These are phyloP conservation scores for Ciborinia camelliae DNA, from an alignment of 2,329 filamentous ascomycete genomes.

Conservation along the genomic window DNA sequence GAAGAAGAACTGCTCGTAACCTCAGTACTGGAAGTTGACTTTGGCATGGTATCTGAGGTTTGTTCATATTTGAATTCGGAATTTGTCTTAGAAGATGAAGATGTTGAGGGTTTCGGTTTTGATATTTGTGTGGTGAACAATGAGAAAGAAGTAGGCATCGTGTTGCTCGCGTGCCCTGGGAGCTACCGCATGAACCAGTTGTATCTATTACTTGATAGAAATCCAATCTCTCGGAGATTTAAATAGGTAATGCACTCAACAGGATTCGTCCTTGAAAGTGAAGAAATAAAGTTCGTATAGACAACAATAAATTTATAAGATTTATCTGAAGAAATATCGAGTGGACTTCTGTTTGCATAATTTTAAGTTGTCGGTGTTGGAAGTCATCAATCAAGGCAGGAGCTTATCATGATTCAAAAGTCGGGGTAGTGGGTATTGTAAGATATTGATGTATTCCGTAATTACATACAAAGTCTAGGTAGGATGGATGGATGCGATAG, in stretches of 20 bases:
- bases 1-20: neutral
- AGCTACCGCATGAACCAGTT: conserved; percentile 16
- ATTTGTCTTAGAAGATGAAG: neutral
- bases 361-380: neutral
- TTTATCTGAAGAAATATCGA: conserved; percentile 6
- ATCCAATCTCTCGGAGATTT: neutral
- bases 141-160: conserved; percentile 17
- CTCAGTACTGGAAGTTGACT: neutral
- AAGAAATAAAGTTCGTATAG: neutral
- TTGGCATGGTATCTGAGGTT: conserved; percentile 8
- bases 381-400: neutral
- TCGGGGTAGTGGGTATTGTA: neutral
- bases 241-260: conserved; percentile 12
- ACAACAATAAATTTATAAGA: neutral
- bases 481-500: too few relatives aligned
- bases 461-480: neutral
- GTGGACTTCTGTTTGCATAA: neutral
- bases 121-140: conserved; percentile 13
- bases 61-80: conserved; percentile 7
- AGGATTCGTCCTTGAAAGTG: conserved; percentile 7
- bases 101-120: conserved; percentile 2
- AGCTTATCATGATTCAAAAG: conserved; percentile 11
- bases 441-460: neutral
- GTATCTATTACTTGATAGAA: conserved; percentile 20
- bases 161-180: conserved; percentile 18